Conservation (phyloP, 192 early-diverging fungal genomes). For the Coemansia sp. region DNA sequence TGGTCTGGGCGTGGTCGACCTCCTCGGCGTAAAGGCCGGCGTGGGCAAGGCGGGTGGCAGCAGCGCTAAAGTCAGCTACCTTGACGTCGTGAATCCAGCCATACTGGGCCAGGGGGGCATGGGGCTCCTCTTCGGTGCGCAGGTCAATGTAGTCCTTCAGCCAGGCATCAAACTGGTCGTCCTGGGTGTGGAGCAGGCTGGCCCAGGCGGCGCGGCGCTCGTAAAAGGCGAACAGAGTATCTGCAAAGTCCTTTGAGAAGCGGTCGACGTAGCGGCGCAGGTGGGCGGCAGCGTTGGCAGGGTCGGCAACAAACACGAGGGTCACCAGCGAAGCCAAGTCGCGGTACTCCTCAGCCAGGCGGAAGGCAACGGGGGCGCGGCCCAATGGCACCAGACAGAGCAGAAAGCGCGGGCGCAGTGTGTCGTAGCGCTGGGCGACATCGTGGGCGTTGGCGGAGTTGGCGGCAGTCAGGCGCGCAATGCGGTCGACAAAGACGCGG, state of each 20-base stretch:
- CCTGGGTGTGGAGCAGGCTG: constrained; percentile 31
- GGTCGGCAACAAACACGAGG: constrained; percentile 33
- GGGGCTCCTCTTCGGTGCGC: background rate
- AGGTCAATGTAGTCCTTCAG: constrained; percentile 35
- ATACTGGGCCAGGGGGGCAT: constrained; percentile 16
- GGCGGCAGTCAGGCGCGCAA: constrained; percentile 8
- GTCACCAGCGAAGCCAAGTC: constrained; percentile 34
- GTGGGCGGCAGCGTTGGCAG: constrained; percentile 21
- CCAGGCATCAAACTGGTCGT: constrained; percentile 14
- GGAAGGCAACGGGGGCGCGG: constrained; percentile 35
- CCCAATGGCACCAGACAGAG: constrained; percentile 41
- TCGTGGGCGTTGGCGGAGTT: background rate
- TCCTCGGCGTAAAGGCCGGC: constrained; percentile 32
- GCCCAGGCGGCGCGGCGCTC: constrained; percentile 49
- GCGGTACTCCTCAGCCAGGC: constrained; percentile 48
- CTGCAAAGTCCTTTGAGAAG: constrained; percentile 38
- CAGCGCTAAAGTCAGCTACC: constrained; percentile 31
- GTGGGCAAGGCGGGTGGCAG: constrained; percentile 30
- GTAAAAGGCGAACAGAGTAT: constrained; percentile 43
- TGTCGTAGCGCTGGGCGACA: constrained; percentile 25
- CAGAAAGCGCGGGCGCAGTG: constrained; percentile 28
- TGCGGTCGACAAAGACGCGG: constrained; percentile 38
- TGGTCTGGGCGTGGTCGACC: constrained; percentile 23
- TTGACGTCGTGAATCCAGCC: constrained; percentile 50
- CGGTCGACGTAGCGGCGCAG: constrained; percentile 26